Evolutionary conservation across 768 basidiomycete species (phyloP), one percentile per base, ranked within the genome.

Genomic region (Lactifluus hygrophoroides): DNA sequence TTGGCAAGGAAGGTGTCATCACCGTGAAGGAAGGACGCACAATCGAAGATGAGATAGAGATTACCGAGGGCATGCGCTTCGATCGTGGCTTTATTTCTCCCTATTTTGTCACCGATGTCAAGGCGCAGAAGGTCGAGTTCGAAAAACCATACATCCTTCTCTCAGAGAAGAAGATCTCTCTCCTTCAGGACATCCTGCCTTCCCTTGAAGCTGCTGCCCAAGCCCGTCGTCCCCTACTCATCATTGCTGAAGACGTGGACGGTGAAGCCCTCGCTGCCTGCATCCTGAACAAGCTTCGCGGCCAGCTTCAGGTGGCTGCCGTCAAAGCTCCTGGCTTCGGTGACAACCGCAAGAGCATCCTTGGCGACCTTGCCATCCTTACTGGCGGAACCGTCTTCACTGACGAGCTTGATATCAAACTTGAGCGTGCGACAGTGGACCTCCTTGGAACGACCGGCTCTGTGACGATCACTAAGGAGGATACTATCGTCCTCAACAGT

Each of bases 61-160:
- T 99, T 68, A 97, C 95, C 27, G 95, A 99, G 76, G 95, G 95
- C 73, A 99, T 99, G 95, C 86, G 94, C 68, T 97, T 99, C 76
- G 95, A 99, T 82, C 89, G 95, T 54, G 95, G 95, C 21, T 99
- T 83, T 81, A 95, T 97, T 75, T 93, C 90, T 1, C 92, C 94
- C 0, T 97, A 97, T 82, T 96, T 98, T 72, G 85, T 99, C 74
- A 98, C 95, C 64, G 93, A 99, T 76, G 89, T 94, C 78, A 97
- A 98, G 82, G 69, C 81, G 44, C 95, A 97, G 72, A 92, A 89
- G 72, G 88, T 88, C 77, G 94, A 98, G 72, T 89, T 96, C 63
- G 95, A 99, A 77, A 98, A 97, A 75, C 95, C 95, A 16, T 75
- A 86, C 67, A 86, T 98, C 67, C 84, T 98, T 45, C 81, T 99